Base-by-base conservation (phyloP, 2,329 filamentous ascomycete genomes). In the Trichoderma arundinaceum region DNA sequence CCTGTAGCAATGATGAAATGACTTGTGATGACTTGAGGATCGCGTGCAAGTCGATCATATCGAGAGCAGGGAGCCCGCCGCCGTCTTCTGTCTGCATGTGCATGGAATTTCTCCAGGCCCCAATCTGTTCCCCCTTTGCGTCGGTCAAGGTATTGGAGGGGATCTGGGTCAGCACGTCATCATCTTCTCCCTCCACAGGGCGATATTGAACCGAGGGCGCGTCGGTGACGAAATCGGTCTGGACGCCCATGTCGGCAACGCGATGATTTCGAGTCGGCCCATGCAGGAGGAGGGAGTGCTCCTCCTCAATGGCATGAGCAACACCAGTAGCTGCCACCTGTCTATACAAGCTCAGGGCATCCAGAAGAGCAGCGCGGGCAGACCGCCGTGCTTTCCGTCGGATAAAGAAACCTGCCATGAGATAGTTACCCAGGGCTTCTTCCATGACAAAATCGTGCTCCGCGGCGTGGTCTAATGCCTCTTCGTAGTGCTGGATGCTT, bases 1-100 rank as follows among this genome's bases (percentile, higher is more conserved):
- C 86, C 69, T 90, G 86, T 10, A 94, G 78, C 58, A 93, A 90
- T 15, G 90, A 93, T 4, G 91, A 94, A 49, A 94, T 88, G 49
- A 94, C 86, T 73, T 93, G 91, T 9, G 90, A 92, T 2, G 89
- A 92, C 71, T 91, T 88, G 13, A 94, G 81, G 66, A 94, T 94
- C 28, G 89, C 90, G 48, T 91, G 89, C 68, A 94, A 77, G 75
- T 94, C 91, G 73, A 94, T 88, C 88, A 94, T 93, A 77, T 94
- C 91, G 61, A 94, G 83, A 33, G 90, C 88, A 46, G 90, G 90
- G 66, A 93, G 81, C 10, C 89, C 88, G 41, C 81, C 86, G 2
- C 84, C 85, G 19, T 84, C 81, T 68, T 87, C 86, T 6, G 83
- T 77, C 66, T 84, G 82, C 53, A 79, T 74, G 58, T 83, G 79